Evolutionary conservation across 257 asterid species (phyloP).

Genomic region (Solanum bulbocastanum): DNA sequence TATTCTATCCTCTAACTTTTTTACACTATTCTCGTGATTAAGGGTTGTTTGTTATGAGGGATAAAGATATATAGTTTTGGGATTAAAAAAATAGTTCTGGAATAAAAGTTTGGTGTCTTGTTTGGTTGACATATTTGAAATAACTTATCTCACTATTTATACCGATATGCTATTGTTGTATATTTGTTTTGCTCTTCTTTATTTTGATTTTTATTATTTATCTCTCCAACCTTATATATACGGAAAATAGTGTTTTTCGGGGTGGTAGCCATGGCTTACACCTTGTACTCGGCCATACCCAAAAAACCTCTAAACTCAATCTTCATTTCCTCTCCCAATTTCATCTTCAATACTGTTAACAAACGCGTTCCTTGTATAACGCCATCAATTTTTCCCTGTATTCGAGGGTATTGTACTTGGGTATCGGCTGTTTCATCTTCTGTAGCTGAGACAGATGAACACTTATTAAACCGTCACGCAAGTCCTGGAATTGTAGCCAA

Average conservation of each 20-base stretch:
- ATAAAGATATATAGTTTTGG: no score
- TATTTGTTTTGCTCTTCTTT: not conserved
- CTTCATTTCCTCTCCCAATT: not conserved
- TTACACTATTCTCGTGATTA: no score
- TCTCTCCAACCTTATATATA: not conserved
- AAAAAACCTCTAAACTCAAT: not conserved
- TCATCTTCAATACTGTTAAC: not conserved
- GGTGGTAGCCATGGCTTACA: not conserved
- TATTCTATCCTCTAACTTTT: no score
- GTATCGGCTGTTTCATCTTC: slow-evolving; percentile 7
- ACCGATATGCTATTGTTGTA: not conserved
- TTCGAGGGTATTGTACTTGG: not conserved
- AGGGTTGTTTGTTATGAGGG: no score
- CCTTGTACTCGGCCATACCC: not conserved
- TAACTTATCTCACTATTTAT: no score
- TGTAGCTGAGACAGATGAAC: slow-evolving; percentile 14
- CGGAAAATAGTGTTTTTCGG: not conserved
- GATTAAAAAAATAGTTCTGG: no score
- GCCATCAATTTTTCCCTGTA: not conserved
- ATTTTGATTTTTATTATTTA: not conserved
- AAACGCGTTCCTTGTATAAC: not conserved
- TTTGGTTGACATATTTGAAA: no score
- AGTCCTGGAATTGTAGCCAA: slow-evolving; percentile 60
- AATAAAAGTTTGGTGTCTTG: no score
- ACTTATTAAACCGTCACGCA: slow-evolving; percentile 6